Percentiles rank a stretch among this genome's conserved stretches.
Conservation (phyloP, 371 early-diverging fungal genomes). For the Syncephalis plumigaleata region DNA sequence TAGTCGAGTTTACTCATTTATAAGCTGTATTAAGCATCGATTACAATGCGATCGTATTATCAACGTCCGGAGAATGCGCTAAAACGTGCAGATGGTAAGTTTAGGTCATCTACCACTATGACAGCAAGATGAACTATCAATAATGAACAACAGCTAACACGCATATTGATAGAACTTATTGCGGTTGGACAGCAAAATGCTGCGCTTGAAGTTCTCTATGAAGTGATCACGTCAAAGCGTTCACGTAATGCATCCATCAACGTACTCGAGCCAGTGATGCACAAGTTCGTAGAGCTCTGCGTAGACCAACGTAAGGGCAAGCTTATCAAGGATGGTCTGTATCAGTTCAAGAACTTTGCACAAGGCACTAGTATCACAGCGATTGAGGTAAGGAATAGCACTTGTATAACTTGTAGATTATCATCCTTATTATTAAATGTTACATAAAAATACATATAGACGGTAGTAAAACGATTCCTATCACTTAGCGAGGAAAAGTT, state of each 20-base stretch:
- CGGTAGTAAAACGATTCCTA: conserved; percentile 72
- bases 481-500: conserved; percentile 76
- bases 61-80: conserved; percentile 40
- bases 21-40: too few species aligned
- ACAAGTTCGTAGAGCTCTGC: conserved; percentile 83
- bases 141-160: not conserved
- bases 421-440: too few species aligned
- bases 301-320: conserved; percentile 79
- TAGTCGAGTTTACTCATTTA: too few species aligned
- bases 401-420: not conserved
- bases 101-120: conserved; percentile 4
- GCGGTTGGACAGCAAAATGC: conserved; percentile 72
- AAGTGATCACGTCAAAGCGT: conserved; percentile 76
- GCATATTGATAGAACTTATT: conserved; percentile 55
- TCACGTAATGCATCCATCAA: conserved; percentile 60
- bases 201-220: conserved; percentile 80
- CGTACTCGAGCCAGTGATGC: conserved; percentile 79
- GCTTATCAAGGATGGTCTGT: conserved; percentile 86
- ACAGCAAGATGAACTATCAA: not conserved
- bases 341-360: conserved; percentile 91
- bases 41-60: conserved; percentile 9
- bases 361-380: conserved; percentile 82
- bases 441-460: conserved; percentile 20
- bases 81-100: conserved; percentile 31
- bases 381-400: conserved; percentile 46